phyloP scores from a whole-genome alignment of 1,284 basidiomycete genomes.

The Ganoderma meredithae region DNA sequence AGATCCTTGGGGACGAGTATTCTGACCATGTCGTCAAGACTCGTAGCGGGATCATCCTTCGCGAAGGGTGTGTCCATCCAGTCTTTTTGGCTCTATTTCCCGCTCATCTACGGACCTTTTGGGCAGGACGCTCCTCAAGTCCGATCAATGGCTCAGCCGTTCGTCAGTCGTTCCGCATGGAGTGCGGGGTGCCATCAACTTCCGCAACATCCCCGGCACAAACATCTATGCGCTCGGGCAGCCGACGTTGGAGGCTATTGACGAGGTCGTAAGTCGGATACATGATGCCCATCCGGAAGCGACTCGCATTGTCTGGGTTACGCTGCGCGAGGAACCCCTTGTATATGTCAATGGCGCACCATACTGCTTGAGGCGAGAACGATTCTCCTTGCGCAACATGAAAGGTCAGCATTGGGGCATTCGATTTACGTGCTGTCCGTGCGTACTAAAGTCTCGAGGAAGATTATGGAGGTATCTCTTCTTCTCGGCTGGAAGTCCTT shows the following conservation, averaged over 20 bases:
- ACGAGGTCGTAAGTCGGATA: conserved; percentile 81
- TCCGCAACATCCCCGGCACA: conserved; percentile 86
- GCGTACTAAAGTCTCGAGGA: conserved; percentile 18
- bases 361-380: conserved; percentile 81
- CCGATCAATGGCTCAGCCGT: conserved; percentile 88
- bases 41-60: conserved; percentile 91
- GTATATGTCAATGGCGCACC: conserved; percentile 93
- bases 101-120: conserved; percentile 4
- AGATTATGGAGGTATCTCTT: conserved; percentile 95
- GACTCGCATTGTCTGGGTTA: conserved; percentile 87
- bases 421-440: neutral
- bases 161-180: conserved; percentile 68
- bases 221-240: conserved; percentile 93
- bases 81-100: conserved; percentile 10
- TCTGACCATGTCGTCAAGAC: conserved; percentile 94
- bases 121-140: conserved; percentile 85
- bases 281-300: conserved; percentile 67
- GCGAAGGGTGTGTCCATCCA: conserved; percentile 72
- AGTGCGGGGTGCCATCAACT: conserved; percentile 94
- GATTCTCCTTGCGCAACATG: conserved; percentile 86
- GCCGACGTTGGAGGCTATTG: conserved; percentile 91
- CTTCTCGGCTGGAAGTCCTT: conserved; percentile 84
- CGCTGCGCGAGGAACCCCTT: conserved; percentile 92
- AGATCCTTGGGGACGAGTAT: conserved; percentile 92
- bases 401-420: conserved; percentile 59